Conservation (phyloP, 257 asterid species). For the Scutellaria baicalensis region DNA sequence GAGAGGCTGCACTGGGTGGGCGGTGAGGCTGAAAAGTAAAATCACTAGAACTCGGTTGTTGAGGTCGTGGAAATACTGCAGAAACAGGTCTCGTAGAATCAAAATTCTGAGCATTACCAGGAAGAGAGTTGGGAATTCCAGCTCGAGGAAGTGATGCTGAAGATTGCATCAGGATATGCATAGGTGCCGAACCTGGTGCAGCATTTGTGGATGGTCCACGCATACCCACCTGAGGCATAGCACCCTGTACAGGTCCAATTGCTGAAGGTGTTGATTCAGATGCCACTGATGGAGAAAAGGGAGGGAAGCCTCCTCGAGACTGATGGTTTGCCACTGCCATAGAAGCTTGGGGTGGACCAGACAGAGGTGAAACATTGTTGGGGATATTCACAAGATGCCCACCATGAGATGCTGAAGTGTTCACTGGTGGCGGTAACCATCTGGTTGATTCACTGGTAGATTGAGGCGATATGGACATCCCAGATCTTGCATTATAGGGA, state of each 20-base stretch:
- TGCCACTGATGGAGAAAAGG: slow-evolving; percentile 16
- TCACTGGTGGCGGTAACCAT: no score
- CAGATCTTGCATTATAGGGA: slow-evolving; percentile 26
- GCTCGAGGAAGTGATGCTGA: slow-evolving; percentile 23
- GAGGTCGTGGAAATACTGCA: slow-evolving; percentile 46
- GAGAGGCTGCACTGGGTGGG: slow-evolving; percentile 43
- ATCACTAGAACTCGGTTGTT: slow-evolving; percentile 53
- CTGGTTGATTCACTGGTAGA: background rate
- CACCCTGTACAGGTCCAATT: slow-evolving; percentile 18
- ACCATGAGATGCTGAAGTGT: slow-evolving; percentile 19
- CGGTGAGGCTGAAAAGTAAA: slow-evolving; percentile 78
- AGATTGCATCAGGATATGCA: slow-evolving; percentile 26
- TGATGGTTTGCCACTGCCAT: slow-evolving; percentile 31
- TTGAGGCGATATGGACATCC: slow-evolving; percentile 17
- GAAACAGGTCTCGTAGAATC: slow-evolving; percentile 33
- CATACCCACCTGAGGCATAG: slow-evolving; percentile 17
- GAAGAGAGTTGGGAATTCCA: slow-evolving; percentile 24
- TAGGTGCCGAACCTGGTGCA: slow-evolving; percentile 17
- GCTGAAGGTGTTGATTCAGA: slow-evolving; percentile 18
- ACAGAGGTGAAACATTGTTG: slow-evolving; percentile 25
- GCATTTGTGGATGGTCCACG: slow-evolving; percentile 27
- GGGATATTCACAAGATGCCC: slow-evolving; percentile 24
- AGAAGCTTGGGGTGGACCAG: slow-evolving; percentile 32
- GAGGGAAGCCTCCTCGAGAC: slow-evolving; percentile 32
- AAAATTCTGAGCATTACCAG: slow-evolving; percentile 31